These are phyloP conservation scores for Liquidambar formosana DNA, from an alignment of 164 flowering plant species.

Conservation along the genomic window DNA sequence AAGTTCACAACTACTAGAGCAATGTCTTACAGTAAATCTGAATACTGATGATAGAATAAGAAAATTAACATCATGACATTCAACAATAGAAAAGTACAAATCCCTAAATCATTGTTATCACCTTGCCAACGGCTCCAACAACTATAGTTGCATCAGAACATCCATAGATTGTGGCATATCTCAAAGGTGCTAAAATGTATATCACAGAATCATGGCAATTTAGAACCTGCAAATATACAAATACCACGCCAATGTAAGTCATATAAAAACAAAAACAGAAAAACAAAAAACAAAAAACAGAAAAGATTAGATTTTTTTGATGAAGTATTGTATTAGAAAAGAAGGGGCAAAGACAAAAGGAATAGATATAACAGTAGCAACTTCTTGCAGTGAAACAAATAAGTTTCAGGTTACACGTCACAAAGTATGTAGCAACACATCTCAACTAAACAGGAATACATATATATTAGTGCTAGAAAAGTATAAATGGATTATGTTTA, in stretches of 20 bases:
- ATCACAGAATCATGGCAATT: slow-evolving; percentile 95
- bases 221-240: slow-evolving; percentile 56
- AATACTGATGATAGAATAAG: no score
- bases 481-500: no score
- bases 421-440: neutral
- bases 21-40: no score
- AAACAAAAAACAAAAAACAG: no score
- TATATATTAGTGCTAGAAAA: neutral
- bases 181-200: slow-evolving; percentile 88
- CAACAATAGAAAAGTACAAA: neutral
- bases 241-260: neutral
- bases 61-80: neutral
- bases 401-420: neutral
- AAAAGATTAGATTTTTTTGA: no score
- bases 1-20: no score
- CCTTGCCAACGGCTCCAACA: slow-evolving; percentile 99
- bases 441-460: no score
- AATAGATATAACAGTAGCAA: no score
- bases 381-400: neutral
- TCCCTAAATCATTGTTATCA: slow-evolving; percentile 20
- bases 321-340: no score
- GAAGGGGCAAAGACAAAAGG: no score
- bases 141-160: slow-evolving; percentile 96
- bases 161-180: slow-evolving; percentile 89
- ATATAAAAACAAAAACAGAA: neutral